Evolutionary conservation across 116 monocot genomes (phyloP).

Genomic region (Dioscorea cayenensis): DNA sequence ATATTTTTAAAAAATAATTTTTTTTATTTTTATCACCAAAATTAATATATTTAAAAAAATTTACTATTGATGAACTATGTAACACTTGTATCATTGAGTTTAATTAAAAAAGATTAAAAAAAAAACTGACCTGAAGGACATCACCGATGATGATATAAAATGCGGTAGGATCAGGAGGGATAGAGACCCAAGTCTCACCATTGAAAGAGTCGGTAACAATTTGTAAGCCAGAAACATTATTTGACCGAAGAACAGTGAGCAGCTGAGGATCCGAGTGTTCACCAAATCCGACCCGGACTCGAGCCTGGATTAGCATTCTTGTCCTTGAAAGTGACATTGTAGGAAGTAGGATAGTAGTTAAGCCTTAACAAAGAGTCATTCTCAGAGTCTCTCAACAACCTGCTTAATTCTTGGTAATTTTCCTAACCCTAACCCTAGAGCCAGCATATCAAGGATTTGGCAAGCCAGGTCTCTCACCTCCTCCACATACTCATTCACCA

Average conservation of each 20-base stretch:
- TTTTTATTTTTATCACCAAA: background rate
- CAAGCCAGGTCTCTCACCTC: conserved; percentile 46
- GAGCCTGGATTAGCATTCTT: conserved; percentile 2
- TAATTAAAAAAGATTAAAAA: background rate
- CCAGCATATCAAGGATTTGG: conserved; percentile 65
- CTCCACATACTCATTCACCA: conserved; percentile 53
- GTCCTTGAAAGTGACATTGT: background rate
- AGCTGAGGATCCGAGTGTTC: conserved; percentile 95
- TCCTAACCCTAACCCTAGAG: conserved; percentile 45
- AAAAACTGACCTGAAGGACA: conserved; percentile 49
- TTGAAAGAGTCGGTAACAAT: conserved; percentile 14
- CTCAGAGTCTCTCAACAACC: conserved; percentile 42
- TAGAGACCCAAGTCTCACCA: conserved; percentile 44
- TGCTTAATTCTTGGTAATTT: conserved; percentile 29
- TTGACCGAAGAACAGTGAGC: conserved; percentile 67
- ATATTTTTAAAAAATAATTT: background rate
- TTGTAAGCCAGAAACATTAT: conserved; percentile 69
- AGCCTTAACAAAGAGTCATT: conserved; percentile 74
- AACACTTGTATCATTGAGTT: too few species aligned
- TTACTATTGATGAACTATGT: too few species aligned
- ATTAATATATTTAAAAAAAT: too few species aligned
- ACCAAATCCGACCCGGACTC: conserved; percentile 55
- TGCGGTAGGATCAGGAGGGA: conserved; percentile 47
- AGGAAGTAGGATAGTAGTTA: conserved; percentile 65
- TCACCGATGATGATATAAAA: conserved; percentile 79